Evolutionary conservation across 306 rosid genomes (phyloP).

Genomic region (Ormosia emarginata): DNA sequence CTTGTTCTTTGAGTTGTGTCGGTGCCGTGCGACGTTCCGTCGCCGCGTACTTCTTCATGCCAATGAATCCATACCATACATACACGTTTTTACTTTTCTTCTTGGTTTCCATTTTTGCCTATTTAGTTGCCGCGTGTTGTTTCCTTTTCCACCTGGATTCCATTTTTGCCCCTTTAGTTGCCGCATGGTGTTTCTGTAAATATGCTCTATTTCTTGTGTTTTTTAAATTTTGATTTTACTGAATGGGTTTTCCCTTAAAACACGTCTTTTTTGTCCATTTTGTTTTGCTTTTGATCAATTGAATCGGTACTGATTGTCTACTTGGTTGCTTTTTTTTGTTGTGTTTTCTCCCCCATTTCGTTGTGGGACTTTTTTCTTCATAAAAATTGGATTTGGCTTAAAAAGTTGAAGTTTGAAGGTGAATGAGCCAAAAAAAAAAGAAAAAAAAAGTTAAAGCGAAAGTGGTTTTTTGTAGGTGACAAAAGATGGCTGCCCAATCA

Average conservation of each 20-base stretch:
- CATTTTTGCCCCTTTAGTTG: not conserved
- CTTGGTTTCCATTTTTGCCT: not conserved
- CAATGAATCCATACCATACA: not conserved
- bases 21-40: not conserved
- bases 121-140: not conserved
- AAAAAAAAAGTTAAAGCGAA: constrained; percentile 36
- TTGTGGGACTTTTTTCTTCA: not conserved
- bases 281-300: not conserved
- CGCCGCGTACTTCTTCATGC: not conserved
- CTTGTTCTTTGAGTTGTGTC: not conserved
- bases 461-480: constrained; percentile 79
- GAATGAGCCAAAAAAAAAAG: constrained; percentile 8
- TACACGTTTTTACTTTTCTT: no score
- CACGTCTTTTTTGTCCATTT: not conserved
- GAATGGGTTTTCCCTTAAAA: not conserved
- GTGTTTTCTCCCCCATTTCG: not conserved
- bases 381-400: constrained; percentile 17
- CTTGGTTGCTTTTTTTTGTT: not conserved
- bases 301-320: constrained; percentile 28
- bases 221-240: not conserved
- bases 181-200: not conserved
- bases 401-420: constrained; percentile 8
- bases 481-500: constrained; percentile 71
- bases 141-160: not conserved
- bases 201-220: not conserved